Evolutionary conservation across 1,284 basidiomycete genomes (phyloP).

Genomic region (Ustilago sp.): DNA sequence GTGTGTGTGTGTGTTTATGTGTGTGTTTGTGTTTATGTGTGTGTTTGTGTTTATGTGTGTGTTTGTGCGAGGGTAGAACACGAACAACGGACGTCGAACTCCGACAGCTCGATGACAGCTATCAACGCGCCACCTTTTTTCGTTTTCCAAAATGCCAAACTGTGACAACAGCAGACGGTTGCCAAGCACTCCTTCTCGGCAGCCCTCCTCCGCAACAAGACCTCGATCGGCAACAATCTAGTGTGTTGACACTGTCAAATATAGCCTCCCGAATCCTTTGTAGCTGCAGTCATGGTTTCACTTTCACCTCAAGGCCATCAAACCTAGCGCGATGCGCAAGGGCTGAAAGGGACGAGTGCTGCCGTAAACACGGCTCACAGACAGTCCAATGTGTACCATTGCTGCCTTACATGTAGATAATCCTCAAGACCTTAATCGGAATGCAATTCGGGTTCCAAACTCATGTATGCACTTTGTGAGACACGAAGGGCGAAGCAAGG

Average conservation of each 20-base stretch:
- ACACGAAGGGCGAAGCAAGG: background rate
- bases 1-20: background rate
- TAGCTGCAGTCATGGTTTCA: background rate
- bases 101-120: background rate
- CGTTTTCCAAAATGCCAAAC: too few species aligned
- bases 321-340: too few species aligned
- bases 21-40: background rate
- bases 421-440: background rate
- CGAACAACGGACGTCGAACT: background rate
- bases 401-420: background rate
- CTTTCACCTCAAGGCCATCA: background rate
- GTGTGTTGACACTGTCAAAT: too few species aligned
- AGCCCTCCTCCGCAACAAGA: too few species aligned
- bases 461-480: too few species aligned
- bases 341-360: background rate
- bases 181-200: too few species aligned
- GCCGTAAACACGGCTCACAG: background rate
- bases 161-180: background rate
- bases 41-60: background rate
- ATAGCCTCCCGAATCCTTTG: too few species aligned
- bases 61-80: background rate
- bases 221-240: too few species aligned
- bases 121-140: background rate
- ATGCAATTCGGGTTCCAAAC: background rate
- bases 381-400: background rate